Percentiles rank a stretch among this genome's conserved stretches.
Evolutionary conservation across 768 basidiomycete species (phyloP).

Genomic region (Naganishia friedmannii): DNA sequence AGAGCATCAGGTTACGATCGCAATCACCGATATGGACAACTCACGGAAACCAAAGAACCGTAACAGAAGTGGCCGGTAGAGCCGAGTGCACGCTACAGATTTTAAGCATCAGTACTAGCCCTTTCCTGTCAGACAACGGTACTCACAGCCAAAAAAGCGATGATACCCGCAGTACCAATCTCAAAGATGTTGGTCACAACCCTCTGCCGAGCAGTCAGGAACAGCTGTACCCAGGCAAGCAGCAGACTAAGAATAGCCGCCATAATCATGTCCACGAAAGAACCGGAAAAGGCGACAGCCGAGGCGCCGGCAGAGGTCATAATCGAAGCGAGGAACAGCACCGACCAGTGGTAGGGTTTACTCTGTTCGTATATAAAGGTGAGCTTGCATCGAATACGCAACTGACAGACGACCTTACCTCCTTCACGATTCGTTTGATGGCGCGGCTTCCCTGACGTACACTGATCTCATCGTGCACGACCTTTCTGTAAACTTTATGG

Average conservation of each 20-base stretch:
- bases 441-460: constrained; percentile 44
- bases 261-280: constrained; percentile 43
- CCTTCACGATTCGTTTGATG: constrained; percentile 37
- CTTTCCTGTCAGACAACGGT: no score
- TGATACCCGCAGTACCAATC: constrained; percentile 42
- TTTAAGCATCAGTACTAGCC: background rate
- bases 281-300: constrained; percentile 41
- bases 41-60: constrained; percentile 43
- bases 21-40: constrained; percentile 8
- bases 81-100: constrained; percentile 17
- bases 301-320: constrained; percentile 40
- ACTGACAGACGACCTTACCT: constrained; percentile 31
- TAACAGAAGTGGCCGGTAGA: constrained; percentile 40
- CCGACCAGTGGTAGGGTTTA: constrained; percentile 30
- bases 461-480: constrained; percentile 48
- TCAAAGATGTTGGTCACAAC: constrained; percentile 42
- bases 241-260: constrained; percentile 37
- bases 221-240: constrained; percentile 36
- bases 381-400: background rate
- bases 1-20: background rate
- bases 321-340: constrained; percentile 36
- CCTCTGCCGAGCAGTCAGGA: constrained; percentile 36
- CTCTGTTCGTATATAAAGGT: background rate
- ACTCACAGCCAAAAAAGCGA: constrained; percentile 43
- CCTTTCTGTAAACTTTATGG: constrained; percentile 43